phyloP scores from a whole-genome alignment of 2,329 filamentous ascomycete genomes.

The Cytospora piceicola region DNA sequence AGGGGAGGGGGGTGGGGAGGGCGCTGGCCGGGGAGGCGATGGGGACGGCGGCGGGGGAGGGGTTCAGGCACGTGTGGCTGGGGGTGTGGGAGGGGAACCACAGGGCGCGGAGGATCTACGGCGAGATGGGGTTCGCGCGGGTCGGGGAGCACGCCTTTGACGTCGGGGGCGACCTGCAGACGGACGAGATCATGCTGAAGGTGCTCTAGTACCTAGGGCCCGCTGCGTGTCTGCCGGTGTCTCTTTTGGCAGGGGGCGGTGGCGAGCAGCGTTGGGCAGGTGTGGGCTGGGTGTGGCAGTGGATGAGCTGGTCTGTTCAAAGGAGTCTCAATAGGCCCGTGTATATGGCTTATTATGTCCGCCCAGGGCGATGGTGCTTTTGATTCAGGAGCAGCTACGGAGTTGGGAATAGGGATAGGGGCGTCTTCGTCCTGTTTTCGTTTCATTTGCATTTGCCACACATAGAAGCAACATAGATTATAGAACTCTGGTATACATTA shows the following conservation, averaged over 20 bases:
- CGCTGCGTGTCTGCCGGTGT: not conserved
- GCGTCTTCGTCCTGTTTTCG: not conserved
- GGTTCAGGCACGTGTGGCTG: constrained; percentile 48
- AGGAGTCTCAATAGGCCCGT: not conserved
- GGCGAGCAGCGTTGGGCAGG: not conserved
- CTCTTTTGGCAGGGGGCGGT: too few relatives aligned
- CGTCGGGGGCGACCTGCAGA: constrained; percentile 47
- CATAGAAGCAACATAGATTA: not conserved
- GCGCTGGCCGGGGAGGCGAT: constrained; percentile 39
- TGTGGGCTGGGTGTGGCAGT: not conserved
- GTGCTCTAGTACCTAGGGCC: constrained; percentile 33
- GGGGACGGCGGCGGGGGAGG: constrained; percentile 42
- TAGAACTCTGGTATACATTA: not conserved
- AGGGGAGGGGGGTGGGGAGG: constrained; percentile 46
- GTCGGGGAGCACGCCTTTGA: constrained; percentile 49
- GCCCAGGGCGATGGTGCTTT: not conserved
- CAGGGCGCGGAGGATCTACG: constrained; percentile 45
- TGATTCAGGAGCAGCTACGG: not conserved
- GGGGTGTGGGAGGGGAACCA: constrained; percentile 53
- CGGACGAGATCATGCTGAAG: constrained; percentile 44
- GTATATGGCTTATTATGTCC: not conserved
- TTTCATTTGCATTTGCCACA: not conserved
- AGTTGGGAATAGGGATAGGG: not conserved
- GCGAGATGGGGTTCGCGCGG: constrained; percentile 44
- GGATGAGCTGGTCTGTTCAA: not conserved